These are phyloP conservation scores for Fraxinus pennsylvanica DNA, from an alignment of 257 asterid genomes.

Conservation along the genomic window DNA sequence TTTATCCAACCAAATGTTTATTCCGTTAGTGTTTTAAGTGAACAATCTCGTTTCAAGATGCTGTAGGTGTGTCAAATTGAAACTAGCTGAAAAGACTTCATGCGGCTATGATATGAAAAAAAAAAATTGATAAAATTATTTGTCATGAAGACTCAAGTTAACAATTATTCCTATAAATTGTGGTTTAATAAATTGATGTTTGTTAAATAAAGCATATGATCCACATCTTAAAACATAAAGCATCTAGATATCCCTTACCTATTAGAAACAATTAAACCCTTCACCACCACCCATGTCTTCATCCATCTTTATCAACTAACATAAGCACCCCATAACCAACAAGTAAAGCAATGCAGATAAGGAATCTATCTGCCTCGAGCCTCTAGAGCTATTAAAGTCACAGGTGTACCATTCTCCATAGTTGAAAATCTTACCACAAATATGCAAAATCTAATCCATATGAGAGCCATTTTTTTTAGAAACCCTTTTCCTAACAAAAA, in stretches of 20 bases:
- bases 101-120: neutral
- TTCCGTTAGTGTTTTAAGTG: neutral
- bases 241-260: neutral
- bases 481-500: neutral
- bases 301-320: neutral
- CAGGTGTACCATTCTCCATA: neutral
- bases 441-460: neutral
- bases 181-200: neutral
- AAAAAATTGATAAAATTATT: neutral
- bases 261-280: neutral
- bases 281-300: neutral
- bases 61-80: conserved; percentile 3
- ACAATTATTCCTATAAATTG: neutral
- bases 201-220: neutral
- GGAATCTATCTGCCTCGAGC: neutral
- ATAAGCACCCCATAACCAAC: neutral
- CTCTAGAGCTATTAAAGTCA: neutral
- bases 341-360: neutral
- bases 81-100: conserved; percentile 9
- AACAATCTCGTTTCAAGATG: neutral
- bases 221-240: neutral
- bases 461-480: neutral
- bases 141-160: neutral
- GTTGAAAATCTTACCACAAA: neutral
- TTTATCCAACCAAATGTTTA: neutral